Evolutionary conservation across 306 rosid species (phyloP).

Genomic region (Ammopiptanthus mongolicus): DNA sequence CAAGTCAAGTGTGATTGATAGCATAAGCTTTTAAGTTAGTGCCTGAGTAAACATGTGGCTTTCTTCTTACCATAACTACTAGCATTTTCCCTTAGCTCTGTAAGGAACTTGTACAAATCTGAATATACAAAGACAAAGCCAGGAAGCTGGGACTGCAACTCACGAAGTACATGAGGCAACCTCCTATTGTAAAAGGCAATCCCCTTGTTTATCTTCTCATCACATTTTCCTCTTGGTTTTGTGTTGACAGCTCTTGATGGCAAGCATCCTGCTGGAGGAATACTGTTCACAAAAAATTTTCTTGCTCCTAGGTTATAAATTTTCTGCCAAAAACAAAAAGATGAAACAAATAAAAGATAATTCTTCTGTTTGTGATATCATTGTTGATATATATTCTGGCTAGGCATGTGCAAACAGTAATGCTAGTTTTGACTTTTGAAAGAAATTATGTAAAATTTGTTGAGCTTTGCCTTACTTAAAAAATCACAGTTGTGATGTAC

Average conservation of each 20-base stretch:
- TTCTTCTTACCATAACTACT: conserved; percentile 19
- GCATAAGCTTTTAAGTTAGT: not conserved
- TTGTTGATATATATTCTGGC: not conserved
- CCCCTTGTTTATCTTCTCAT: not conserved
- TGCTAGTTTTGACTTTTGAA: too few species aligned
- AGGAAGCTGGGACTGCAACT: conserved; percentile 24
- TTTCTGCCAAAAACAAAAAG: conserved; percentile 16
- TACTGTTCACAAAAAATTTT: conserved; percentile 23
- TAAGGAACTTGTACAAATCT: conserved; percentile 19
- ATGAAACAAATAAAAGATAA: not conserved
- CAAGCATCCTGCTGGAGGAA: conserved; percentile 39
- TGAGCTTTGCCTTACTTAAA: not conserved
- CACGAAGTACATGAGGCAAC: conserved; percentile 5
- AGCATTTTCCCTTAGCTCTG: conserved; percentile 16
- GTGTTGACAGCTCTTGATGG: not conserved
- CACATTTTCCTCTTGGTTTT: conserved; percentile 28
- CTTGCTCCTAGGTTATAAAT: conserved; percentile 37
- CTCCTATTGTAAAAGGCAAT: conserved; percentile 13
- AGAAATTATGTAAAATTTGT: not conserved
- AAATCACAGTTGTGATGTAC: too few species aligned
- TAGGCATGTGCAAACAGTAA: not conserved
- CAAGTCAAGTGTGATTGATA: not conserved
- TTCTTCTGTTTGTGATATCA: not conserved
- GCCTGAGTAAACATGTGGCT: not conserved
- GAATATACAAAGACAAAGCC: conserved; percentile 17